Evolutionary conservation across 305 asterid genomes (phyloP).

Genomic region (Coffea humblotiana): DNA sequence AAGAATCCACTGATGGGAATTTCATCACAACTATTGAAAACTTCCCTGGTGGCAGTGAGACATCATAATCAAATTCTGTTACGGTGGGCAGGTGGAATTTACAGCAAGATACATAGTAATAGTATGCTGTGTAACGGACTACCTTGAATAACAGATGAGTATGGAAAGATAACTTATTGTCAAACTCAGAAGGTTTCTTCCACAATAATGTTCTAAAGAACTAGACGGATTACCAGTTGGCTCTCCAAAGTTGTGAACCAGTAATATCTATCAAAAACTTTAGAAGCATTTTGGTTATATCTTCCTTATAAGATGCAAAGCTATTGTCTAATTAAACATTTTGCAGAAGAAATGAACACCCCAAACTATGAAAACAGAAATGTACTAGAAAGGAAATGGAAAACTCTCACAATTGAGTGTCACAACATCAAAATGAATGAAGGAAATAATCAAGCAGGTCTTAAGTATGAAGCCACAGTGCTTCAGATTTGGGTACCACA

Average conservation of each 20-base stretch:
- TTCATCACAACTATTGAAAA: constrained; percentile 48
- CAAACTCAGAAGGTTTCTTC: constrained; percentile 64
- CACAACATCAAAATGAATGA: no score
- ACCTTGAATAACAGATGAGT: constrained; percentile 81
- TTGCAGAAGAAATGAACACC: no score
- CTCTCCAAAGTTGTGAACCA: constrained; percentile 78
- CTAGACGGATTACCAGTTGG: constrained; percentile 88
- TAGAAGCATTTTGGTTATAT: no score
- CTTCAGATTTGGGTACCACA: no score
- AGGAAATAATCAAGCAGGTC: no score
- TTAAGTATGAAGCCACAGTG: no score
- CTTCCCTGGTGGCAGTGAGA: constrained; percentile 82
- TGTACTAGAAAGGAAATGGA: no score
- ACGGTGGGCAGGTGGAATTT: constrained; percentile 59
- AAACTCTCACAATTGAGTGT: no score
- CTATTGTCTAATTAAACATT: no score
- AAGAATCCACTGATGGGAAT: constrained; percentile 33
- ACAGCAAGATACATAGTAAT: constrained; percentile 72
- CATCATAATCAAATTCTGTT: constrained; percentile 70
- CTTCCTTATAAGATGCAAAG: no score
- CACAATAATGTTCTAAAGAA: constrained; percentile 55
- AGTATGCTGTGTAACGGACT: constrained; percentile 80
- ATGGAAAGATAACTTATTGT: constrained; percentile 71
- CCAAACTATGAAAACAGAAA: no score
- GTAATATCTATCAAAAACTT: constrained; percentile 32